These are phyloP conservation scores for Neonectria coccinea DNA, from an alignment of 2,329 filamentous ascomycete species.

Conservation along the genomic window DNA sequence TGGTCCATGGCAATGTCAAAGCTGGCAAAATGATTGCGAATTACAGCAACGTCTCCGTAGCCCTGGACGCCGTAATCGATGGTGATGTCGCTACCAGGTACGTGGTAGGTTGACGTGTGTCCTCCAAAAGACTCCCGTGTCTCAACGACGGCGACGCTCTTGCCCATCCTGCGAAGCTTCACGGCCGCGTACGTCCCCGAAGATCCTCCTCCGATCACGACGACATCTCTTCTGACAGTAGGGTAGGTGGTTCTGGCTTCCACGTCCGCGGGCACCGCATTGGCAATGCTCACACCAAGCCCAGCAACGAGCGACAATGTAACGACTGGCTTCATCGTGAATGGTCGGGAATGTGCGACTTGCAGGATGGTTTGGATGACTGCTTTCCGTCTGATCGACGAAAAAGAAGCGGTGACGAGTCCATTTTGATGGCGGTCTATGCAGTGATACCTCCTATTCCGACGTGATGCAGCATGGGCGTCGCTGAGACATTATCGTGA, in stretches of 20 bases:
- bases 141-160: slow-evolving; percentile 33
- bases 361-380: slow-evolving; percentile 15
- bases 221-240: slow-evolving; percentile 29
- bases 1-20: slow-evolving; percentile 29
- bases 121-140: slow-evolving; percentile 30
- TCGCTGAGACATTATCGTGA: slow-evolving; percentile 24
- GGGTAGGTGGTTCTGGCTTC: not conserved
- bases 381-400: slow-evolving; percentile 1
- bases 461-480: slow-evolving; percentile 16
- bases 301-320: slow-evolving; percentile 35
- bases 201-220: slow-evolving; percentile 37
- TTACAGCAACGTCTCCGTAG: slow-evolving; percentile 29
- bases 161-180: slow-evolving; percentile 36
- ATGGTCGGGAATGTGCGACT: slow-evolving; percentile 27
- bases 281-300: slow-evolving; percentile 21
- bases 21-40: slow-evolving; percentile 30
- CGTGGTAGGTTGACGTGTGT: slow-evolving; percentile 35
- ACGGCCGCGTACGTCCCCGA: slow-evolving; percentile 35
- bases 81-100: slow-evolving; percentile 30
- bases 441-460: slow-evolving; percentile 34
- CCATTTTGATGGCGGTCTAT: slow-evolving; percentile 34
- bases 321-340: slow-evolving; percentile 35
- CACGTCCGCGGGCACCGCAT: slow-evolving; percentile 21
- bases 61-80: slow-evolving; percentile 38
- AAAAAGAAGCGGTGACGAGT: slow-evolving; percentile 27